phyloP scores from a whole-genome alignment of 345 rosid genomes.

The Ricinus communis region DNA sequence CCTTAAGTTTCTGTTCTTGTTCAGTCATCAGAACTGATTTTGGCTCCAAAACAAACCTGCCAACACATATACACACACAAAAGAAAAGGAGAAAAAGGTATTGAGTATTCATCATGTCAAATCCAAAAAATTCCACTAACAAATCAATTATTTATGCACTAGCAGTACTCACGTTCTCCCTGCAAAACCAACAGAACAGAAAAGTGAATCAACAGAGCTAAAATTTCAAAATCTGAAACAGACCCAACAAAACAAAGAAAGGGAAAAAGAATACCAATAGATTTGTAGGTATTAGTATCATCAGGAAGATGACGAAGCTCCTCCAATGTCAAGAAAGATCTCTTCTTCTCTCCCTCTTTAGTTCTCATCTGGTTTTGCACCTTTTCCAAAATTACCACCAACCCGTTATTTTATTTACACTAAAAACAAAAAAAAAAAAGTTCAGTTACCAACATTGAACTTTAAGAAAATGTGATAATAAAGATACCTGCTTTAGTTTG shows the following conservation, averaged over 20 bases:
- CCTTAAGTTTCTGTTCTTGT: conserved; percentile 84
- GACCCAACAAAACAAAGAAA: background rate
- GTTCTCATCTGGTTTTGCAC: conserved; percentile 83
- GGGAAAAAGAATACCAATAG: conserved; percentile 51
- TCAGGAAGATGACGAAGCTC: conserved; percentile 74
- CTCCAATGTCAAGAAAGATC: conserved; percentile 88
- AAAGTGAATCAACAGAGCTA: background rate
- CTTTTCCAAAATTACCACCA: conserved; percentile 30
- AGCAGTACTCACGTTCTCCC: conserved; percentile 86
- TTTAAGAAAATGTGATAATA: background rate
- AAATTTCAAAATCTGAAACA: conserved; percentile 4
- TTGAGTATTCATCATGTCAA: conserved; percentile 10
- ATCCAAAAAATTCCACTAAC: background rate
- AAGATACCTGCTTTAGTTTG: conserved; percentile 59
- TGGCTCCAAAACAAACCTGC: conserved; percentile 90
- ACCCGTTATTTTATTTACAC: background rate
- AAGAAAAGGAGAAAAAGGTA: conserved; percentile 12
- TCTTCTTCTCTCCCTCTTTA: conserved; percentile 91
- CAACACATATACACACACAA: conserved; percentile 10
- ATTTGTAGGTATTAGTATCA: conserved; percentile 85
- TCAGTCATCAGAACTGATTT: conserved; percentile 58
- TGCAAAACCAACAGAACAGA: conserved; percentile 46
- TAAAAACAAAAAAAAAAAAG: no score
- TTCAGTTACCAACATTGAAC: background rate
- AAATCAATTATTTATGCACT: background rate